Base-by-base conservation (phyloP, 176 grass and related monocot genomes). In the Cenchrus purpureus region DNA sequence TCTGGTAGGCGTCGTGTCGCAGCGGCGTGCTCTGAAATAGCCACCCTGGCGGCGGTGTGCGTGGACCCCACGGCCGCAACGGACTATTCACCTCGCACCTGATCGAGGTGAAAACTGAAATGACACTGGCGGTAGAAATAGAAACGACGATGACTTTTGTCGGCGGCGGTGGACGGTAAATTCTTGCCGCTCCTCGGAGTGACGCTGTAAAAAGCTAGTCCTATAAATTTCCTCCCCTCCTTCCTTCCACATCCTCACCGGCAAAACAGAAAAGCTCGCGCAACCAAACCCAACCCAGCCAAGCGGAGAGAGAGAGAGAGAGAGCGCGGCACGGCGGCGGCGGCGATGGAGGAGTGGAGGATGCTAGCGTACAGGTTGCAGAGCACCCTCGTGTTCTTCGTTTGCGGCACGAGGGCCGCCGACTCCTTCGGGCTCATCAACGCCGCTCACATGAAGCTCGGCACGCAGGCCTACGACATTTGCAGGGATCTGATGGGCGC, bases 331-430 rank as follows among this genome's bases (percentile, higher is more conserved):
- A 6, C 20, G 34, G 7, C 3, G 58, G 37, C 37, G 37, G 37
- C 17, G 71, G 37, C 8, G 28, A 77, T 40, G 73, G 70, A 52
- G 37, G 37, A 71, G n/a, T 83, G 65, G 80, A 8, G 32, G 55
- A 4, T 11, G 45, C 7, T 71, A 32, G 65, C 6, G 73, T 4
- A 10, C 11, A 54, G 11, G 79, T 6, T 68, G 79, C 14, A 8
- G 43, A 20, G 5, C 1, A 68, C 3, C 63, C 54, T 82, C 29
- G 3, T 10, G 28, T 2, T 12, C 6, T 43, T 58, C 72, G 4
- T 13, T 8, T 3, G 2, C n/a, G 6, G 6, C 48, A 12, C 5
- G 49, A 17, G 2, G 44, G 45, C 10, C 8, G 22, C 3, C 58
- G n/a, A 25, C 58, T 61, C 37, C 58, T 0, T 7, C 59, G 0